Base-by-base conservation (phyloP, 768 basidiomycete genomes). In the Leccinellum rugosiceps region DNA sequence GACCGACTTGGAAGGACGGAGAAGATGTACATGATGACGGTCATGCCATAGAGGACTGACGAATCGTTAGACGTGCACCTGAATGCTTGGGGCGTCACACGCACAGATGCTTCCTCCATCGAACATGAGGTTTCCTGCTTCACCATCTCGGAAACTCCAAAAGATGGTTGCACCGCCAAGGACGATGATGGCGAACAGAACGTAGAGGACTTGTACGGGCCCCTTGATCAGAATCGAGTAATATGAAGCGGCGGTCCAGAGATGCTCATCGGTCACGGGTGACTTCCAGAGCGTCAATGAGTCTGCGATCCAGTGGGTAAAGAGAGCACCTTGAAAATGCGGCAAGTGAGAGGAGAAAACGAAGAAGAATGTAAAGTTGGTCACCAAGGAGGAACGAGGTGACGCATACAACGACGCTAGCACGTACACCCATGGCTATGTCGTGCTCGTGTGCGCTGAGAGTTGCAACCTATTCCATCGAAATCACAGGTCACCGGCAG, bases 231-330 rank as follows among this genome's bases (percentile, higher is more conserved):
- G 79, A 56, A 90, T 84, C 34, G 88, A 81, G 69, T 94, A 94
- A 72, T 94, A 94, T 52, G 81, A 75, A 7, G 91, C 92, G 2
- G 92, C 86, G 8, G 84, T 87, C 87, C 89, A 91, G 13, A 94
- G 79, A 62, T 88, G 83, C 60, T 85, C 84, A 64, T 94, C 90
- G n/a, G 88, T 92, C 64, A 87, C 80, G 44, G 92, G 90, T 13
- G 88, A 84, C 75, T 90, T 92, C 92, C 92, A 94, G 41, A 94
- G 79, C 32, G 92, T 94, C 52, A 92, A 76, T 1, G 90, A 92
- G 77, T 94, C 92, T n/a, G 92, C 92, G 60, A 91, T 92, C 92
- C 92, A 94, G 68, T 94, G 88, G 34, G 90, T 92, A 69, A 92
- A 92, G 5, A 94, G 78, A 47, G 87, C 76, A 51, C 92, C 91